phyloP scores from a whole-genome alignment of 352 stramenopile genomes.

The Thalassiosira livingstoniorum region DNA sequence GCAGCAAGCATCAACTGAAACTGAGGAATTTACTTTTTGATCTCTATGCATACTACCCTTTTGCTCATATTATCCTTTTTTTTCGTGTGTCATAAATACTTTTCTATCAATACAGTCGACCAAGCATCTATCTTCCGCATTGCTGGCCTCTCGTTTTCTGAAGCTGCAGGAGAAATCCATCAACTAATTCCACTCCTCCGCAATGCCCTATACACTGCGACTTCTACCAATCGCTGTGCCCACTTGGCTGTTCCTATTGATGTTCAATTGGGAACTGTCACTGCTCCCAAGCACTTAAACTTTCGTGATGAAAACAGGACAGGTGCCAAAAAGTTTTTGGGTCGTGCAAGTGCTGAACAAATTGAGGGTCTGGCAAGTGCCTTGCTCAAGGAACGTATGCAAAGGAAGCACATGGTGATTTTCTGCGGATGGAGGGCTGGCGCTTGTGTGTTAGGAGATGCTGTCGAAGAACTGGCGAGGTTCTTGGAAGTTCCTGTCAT shows the following conservation, averaged over 20 bases:
- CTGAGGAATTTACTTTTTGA: too few relatives aligned
- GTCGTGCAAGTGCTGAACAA: conserved; percentile 21
- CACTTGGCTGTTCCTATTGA: conserved; percentile 63
- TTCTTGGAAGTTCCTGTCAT: conserved; percentile 49
- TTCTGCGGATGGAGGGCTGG: conserved; percentile 32
- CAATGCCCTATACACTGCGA: conserved; percentile 54
- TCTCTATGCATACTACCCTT: too few relatives aligned
- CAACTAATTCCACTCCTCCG: conserved; percentile 54
- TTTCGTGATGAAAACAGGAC: conserved; percentile 30
- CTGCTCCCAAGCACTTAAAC: conserved; percentile 46
- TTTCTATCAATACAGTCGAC: conserved; percentile 27
- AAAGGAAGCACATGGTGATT: conserved; percentile 28
- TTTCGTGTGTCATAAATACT: not conserved
- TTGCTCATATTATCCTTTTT: too few relatives aligned
- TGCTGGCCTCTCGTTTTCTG: conserved; percentile 45
- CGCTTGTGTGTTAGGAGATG: conserved; percentile 10
- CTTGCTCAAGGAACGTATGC: conserved; percentile 21
- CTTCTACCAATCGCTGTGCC: conserved; percentile 45
- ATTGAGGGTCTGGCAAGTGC: conserved; percentile 29
- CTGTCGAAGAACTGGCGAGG: conserved; percentile 45
- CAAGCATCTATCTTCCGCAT: conserved; percentile 59
- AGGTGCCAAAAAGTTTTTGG: conserved; percentile 26
- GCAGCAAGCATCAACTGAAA: too few relatives aligned
- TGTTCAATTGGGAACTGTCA: conserved; percentile 43
- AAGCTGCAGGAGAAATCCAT: conserved; percentile 32